Evolutionary conservation across 257 asterid species (phyloP), one percentile per base, ranked within the genome.

Genomic region (Penstemon davidsonii): DNA sequence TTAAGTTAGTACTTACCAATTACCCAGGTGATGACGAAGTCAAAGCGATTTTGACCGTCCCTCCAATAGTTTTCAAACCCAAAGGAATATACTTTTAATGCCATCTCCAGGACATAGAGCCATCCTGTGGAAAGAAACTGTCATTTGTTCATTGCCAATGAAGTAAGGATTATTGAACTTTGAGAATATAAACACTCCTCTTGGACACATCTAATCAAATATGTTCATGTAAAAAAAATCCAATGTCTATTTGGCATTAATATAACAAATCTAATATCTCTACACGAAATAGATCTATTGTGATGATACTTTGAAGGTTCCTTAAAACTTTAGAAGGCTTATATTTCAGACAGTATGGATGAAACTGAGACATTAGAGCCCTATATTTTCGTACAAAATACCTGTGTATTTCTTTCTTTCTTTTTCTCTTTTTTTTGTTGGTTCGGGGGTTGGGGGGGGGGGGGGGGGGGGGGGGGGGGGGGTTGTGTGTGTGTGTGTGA

Each of bases 51-150:
- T 79, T 87, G 96, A n/a, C 96, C 95, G 72, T 91, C 99, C 79
- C 95, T 87, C 99, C 97, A 94, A 62, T 94, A 94, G 78, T 94
- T 94, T 79, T 76, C 85, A 49, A 91, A 91, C 66, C 97, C 99
- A 63, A 64, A 84, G 39, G 97, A 66, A 74, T 91, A 94, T 62
- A 94, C 85, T 84, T 94, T 94, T 60, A 94, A 68, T 60, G 87
- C 83, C 93, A 91, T 86, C 84, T 94, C 99, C 55, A 91, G 62
- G 66, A 94, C 99, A 80, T 94, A 94, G 55, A 94, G 74, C 99
- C 99, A 94, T 56, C 99, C 99, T 94, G 87, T 59, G 61, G 74
- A 83, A 73, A 60, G 80, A 76, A 70, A 70, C 33, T 62, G 72
- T 52, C 71, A 60, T 38, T 66, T 63, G 66, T 15, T 64, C 63